Conservation (phyloP, 1,139 yeast species). For the Casaregolazyma suthepensis region DNA sequence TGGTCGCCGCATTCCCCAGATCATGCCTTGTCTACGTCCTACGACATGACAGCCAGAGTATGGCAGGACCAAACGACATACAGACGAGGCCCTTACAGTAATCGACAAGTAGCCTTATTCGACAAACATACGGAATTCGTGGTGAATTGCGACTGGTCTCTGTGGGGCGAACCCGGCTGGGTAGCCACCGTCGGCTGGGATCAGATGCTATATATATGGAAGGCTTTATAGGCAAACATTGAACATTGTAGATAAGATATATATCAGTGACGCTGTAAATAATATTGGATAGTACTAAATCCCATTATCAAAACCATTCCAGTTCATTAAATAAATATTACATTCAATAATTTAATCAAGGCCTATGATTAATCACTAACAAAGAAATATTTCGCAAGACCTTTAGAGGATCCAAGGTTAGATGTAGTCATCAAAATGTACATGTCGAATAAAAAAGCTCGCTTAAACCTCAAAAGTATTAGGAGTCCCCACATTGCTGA, state of each 20-base stretch:
- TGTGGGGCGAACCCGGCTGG: conserved; percentile 97
- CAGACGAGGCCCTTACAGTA: conserved; percentile 22
- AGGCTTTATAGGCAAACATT: conserved; percentile 32
- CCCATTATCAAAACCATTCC: too few species aligned
- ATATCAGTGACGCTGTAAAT: too few species aligned
- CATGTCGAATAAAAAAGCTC: neutral
- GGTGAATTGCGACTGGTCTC: conserved; percentile 90
- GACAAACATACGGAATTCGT: conserved; percentile 79
- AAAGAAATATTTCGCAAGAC: neutral
- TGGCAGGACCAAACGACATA: conserved; percentile 65
- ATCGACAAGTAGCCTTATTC: conserved; percentile 54
- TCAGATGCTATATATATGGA: conserved; percentile 92
- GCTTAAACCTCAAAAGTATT: neutral
- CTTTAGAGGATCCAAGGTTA: neutral
- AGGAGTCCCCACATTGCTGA: neutral
- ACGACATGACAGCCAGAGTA: conserved; percentile 85
- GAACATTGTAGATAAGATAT: neutral
- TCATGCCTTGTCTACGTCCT: conserved; percentile 67
- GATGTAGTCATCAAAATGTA: neutral
- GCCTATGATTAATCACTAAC: neutral
- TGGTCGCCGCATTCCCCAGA: conserved; percentile 89
- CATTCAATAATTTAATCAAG: neutral
- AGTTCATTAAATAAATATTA: neutral
- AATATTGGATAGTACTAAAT: neutral
- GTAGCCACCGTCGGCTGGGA: conserved; percentile 96